Base-by-base conservation (phyloP, 352 stramenopile species). In the Phytopythium chamaehyphon region DNA sequence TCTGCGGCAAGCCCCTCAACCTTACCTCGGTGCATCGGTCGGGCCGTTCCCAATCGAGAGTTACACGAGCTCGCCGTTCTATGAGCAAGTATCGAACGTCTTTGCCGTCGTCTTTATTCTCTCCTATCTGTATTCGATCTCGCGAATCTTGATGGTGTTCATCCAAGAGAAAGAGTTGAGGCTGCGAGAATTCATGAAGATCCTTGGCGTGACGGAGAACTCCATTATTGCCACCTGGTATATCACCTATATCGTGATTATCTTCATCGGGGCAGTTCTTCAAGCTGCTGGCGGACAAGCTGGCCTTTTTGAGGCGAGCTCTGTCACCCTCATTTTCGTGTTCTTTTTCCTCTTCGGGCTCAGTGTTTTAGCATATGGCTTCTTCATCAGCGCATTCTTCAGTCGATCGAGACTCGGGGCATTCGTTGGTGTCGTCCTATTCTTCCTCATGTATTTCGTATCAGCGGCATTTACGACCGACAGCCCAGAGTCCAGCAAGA, bases 101-200 rank as follows among this genome's bases (percentile, higher is more conserved):
- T 89, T 93, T 47, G 51, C 76, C 1, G 62, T 97, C 31, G 88
- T 97, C 37, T 97, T 96, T 54, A 75, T 96, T 28, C 62, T 97
- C 31, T 75, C 85, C 15, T 97, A 95, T 57, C 51, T 97, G 35
- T 94, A 91, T 60, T 80, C 86, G 6, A 76, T 94, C 6, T 96
- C 86, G 7, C 67, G 76, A 4, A 75, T 96, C 24, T 59, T 97
- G 38, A 65, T 89, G 7, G 62, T 76, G 18, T 71, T 98, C 47
- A 93, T 98, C 19, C 58, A 72, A n/a, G 92, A 98, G 61, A 97
- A 97, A 39, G 91, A 98, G 55, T 73, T 73, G 5, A 72, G 83
- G 1, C 71, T 93, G 38, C 87, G 91, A 18, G 92, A 98, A 58
- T 79, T 78, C 38, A 93, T 98, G 67, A 91, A 92, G 60, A 80